phyloP scores from a whole-genome alignment of 495 filamentous ascomycete species.

The Saxophila tyrrhenica region DNA sequence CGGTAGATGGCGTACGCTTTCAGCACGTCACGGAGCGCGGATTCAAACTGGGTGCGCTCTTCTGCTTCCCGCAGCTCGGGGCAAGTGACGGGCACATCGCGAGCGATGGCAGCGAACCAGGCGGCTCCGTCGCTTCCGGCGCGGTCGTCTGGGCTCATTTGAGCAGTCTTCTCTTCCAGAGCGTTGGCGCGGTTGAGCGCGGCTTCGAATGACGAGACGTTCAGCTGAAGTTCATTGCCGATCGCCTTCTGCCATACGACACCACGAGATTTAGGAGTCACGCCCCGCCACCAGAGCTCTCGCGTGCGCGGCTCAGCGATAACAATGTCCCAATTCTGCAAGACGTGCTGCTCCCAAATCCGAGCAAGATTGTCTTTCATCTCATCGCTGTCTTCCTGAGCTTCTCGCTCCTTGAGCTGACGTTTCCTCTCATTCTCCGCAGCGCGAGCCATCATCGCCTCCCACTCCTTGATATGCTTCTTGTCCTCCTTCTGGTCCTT shows the following conservation, averaged over 20 bases:
- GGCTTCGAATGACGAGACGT: conserved; percentile 62
- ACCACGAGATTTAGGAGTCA: conserved; percentile 70
- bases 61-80: conserved; percentile 79
- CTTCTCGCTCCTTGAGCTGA: conserved; percentile 38
- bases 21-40: conserved; percentile 66
- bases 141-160: conserved; percentile 19
- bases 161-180: conserved; percentile 35
- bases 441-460: conserved; percentile 80
- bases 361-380: conserved; percentile 50
- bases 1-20: conserved; percentile 90
- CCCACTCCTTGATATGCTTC: conserved; percentile 81
- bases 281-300: conserved; percentile 89
- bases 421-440: conserved; percentile 50
- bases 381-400: conserved; percentile 52
- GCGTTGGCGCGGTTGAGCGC: conserved; percentile 66
- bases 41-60: conserved; percentile 55
- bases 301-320: conserved; percentile 63
- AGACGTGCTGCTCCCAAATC: conserved; percentile 80
- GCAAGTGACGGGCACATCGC: conserved; percentile 62
- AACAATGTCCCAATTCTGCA: conserved; percentile 74
- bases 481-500: conserved; percentile 90
- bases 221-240: conserved; percentile 76
- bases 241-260: conserved; percentile 76
- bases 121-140: conserved; percentile 40
- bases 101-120: conserved; percentile 58